phyloP scores from a whole-genome alignment of 1,139 yeast species.

The Suhomyces kunorum region DNA sequence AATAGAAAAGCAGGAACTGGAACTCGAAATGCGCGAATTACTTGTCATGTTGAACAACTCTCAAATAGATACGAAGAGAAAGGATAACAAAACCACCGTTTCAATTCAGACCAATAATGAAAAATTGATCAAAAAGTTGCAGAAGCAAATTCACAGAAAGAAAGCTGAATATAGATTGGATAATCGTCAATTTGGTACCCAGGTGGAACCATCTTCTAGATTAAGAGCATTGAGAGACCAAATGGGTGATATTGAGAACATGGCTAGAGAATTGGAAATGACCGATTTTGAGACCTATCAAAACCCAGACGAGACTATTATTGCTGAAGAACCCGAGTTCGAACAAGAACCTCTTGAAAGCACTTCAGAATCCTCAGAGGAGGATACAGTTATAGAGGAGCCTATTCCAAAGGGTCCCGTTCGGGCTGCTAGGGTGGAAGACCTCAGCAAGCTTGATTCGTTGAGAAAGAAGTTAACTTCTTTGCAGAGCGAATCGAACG shows the following conservation, averaged over 20 bases:
- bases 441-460: conserved; percentile 48
- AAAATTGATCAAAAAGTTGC: conserved; percentile 51
- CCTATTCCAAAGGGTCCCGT: conserved; percentile 26
- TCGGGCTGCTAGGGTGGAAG: conserved; percentile 43
- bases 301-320: conserved; percentile 16
- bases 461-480: conserved; percentile 59
- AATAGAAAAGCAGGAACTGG: conserved; percentile 81
- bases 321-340: conserved; percentile 16
- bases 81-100: conserved; percentile 42
- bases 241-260: conserved; percentile 82
- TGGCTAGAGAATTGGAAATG: conserved; percentile 86
- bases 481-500: conserved; percentile 72
- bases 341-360: conserved; percentile 21
- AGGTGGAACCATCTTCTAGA: conserved; percentile 75
- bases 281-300: conserved; percentile 64
- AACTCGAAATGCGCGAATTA: conserved; percentile 84
- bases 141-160: conserved; percentile 61
- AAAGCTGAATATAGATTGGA: conserved; percentile 63
- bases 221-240: conserved; percentile 74
- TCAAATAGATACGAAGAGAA: conserved; percentile 31
- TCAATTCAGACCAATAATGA: conserved; percentile 42
- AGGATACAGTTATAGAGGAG: conserved; percentile 19
- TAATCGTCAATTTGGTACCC: conserved; percentile 56
- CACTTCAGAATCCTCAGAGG: conserved; percentile 19
- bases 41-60: conserved; percentile 60